Evolutionary conservation across 768 basidiomycete genomes (phyloP).

Genomic region (Lactifluus subvellereus): DNA sequence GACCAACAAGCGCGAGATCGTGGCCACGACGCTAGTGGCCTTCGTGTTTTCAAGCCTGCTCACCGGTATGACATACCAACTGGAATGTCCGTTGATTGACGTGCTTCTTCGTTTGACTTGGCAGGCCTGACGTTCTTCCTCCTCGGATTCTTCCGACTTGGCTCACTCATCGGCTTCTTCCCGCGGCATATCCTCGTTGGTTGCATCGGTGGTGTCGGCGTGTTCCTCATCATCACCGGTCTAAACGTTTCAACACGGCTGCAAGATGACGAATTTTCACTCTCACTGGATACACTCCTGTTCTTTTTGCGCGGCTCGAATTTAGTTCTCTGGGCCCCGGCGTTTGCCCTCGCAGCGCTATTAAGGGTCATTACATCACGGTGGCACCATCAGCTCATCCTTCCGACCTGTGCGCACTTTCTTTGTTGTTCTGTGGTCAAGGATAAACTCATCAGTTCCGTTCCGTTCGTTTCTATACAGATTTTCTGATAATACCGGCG

Average conservation of each 20-base stretch:
- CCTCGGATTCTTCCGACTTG: conserved; percentile 79
- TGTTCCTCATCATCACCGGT: conserved; percentile 86
- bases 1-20: conserved; percentile 57
- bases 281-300: conserved; percentile 58
- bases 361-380: conserved; percentile 74
- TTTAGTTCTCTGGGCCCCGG: conserved; percentile 72
- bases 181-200: conserved; percentile 96
- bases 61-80: conserved; percentile 52
- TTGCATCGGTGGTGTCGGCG: conserved; percentile 93
- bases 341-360: conserved; percentile 67
- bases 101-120: conserved; percentile 1
- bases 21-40: conserved; percentile 89
- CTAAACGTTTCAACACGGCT: conserved; percentile 82
- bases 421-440: conserved; percentile 1
- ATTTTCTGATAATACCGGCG: conserved; percentile 73
- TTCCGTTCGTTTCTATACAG: conserved; percentile 33
- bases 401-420: conserved; percentile 69
- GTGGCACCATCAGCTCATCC: conserved; percentile 84
- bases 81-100: neutral
- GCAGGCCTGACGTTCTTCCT: conserved; percentile 75
- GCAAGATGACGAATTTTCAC: conserved; percentile 68
- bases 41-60: conserved; percentile 83
- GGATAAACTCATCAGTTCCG: neutral
- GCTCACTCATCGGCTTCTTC: conserved; percentile 88
- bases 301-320: conserved; percentile 62